Evolutionary conservation across 129 eudicot species (phyloP), one percentile per base, ranked within the genome.

Genomic region (Chrysanthemum lavandulifolium): DNA sequence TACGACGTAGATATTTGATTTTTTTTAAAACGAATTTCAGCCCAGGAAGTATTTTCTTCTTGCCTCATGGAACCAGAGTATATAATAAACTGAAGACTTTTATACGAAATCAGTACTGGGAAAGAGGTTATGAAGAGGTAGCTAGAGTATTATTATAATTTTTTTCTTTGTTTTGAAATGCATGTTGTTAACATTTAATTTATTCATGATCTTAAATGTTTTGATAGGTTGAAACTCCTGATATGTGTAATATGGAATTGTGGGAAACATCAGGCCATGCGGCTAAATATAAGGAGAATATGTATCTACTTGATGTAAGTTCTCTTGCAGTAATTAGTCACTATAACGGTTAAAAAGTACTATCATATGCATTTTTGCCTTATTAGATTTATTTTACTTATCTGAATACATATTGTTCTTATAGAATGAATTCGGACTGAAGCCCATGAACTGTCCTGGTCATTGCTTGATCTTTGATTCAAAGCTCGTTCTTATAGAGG

Each of bases 251-350:
- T 76, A 94, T 90, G 99, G 86, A 88, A 72, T 81, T 94, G 51
- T 94, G 99, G 99, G 96, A 94, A 81, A 88, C 91, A 15, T 94
- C 99, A 64, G 99, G 99, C 10, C 99, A 90, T 82, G 97, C 98
- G 45, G 94, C 91, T 43, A 94, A 94, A 76, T 94, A 94, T 79
- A 83, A 83, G 79, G 97, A 94, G 74, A 90, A 94, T 78, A 23
- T 23, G 25, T 23, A 23, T 23, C 25, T 23, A 23, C 25, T 23
- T 23, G 25, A 23, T 23, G 25, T 23, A 23, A 23, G 25, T 23
- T 23, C 25, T 23, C 25, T 23, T 23, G 25, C 25, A 23, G 25
- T 29, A 29, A 29, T 33, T 4, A 33, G 40, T 33, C 40, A 5
- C 40, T 33, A 33, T 33, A 33, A 33, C 40, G 40, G 40, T 5